phyloP scores from a whole-genome alignment of 768 basidiomycete species.

The Boletales sp. region DNA sequence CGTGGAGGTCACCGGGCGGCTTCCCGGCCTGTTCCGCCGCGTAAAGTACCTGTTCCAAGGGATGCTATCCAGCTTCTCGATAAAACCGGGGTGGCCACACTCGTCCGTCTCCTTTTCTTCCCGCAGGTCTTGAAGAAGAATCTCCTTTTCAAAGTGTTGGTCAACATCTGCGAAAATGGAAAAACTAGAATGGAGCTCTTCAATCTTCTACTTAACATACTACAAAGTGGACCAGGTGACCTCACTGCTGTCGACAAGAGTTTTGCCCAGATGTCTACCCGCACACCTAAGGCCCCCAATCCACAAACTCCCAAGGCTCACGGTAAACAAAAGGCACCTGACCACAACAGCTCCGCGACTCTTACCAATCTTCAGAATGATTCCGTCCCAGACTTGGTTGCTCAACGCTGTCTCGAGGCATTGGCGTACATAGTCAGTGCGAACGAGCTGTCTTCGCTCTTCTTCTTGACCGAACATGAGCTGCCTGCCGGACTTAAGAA shows the following conservation, averaged over 20 bases:
- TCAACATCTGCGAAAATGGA: constrained; percentile 93
- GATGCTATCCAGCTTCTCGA: constrained; percentile 94
- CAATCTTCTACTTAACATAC: constrained; percentile 88
- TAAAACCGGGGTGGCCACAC: constrained; percentile 80
- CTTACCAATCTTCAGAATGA: constrained; percentile 62
- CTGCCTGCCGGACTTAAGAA: constrained; percentile 74
- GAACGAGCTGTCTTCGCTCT: constrained; percentile 81
- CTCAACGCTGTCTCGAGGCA: constrained; percentile 91
- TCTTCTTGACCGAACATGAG: constrained; percentile 97
- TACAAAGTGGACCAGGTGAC: constrained; percentile 95
- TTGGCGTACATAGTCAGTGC: constrained; percentile 81
- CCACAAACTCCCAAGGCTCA: constrained; percentile 43
- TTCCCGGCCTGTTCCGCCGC: constrained; percentile 31
- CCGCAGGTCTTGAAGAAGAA: constrained; percentile 88
- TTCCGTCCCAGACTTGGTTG: constrained; percentile 86
- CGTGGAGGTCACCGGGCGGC: constrained; percentile 25
- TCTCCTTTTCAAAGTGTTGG: constrained; percentile 82
- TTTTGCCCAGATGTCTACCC: constrained; percentile 87
- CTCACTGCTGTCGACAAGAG: constrained; percentile 89
- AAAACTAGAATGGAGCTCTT: constrained; percentile 90
- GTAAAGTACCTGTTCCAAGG: constrained; percentile 57
- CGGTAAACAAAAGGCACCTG: constrained; percentile 68
- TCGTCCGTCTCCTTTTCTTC: constrained; percentile 93
- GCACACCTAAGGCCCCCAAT: constrained; percentile 49
- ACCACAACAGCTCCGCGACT: constrained; percentile 48